These are phyloP conservation scores for Sclerotinia nivalis DNA, from an alignment of 2,329 filamentous ascomycete species.

Conservation along the genomic window DNA sequence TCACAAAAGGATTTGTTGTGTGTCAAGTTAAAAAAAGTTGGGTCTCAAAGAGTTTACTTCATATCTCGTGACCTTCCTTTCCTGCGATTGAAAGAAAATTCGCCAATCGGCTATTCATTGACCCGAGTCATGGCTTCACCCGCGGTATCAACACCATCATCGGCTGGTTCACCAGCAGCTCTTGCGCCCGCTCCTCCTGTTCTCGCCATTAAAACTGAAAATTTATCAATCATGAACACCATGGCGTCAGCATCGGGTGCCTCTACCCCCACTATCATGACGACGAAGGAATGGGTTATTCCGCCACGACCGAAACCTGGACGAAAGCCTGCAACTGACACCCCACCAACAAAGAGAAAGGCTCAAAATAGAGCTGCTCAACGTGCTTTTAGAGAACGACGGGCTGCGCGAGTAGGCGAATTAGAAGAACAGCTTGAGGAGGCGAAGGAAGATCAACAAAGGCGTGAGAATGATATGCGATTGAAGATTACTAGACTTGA, in stretches of 20 bases:
- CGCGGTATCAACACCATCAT: constrained; percentile 44
- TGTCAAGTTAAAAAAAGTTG: background rate
- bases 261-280: constrained; percentile 55
- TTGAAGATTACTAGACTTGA: constrained; percentile 62
- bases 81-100: constrained; percentile 14
- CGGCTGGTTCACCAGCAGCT: constrained; percentile 43
- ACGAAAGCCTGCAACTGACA: constrained; percentile 90
- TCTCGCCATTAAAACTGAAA: constrained; percentile 43
- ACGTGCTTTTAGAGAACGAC: constrained; percentile 82
- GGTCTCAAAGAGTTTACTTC: background rate
- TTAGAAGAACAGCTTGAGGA: constrained; percentile 67
- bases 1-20: background rate
- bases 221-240: constrained; percentile 30
- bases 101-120: constrained; percentile 24
- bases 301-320: constrained; percentile 85
- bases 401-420: constrained; percentile 80
- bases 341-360: constrained; percentile 89
- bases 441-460: constrained; percentile 57
- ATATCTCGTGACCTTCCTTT: constrained; percentile 16
- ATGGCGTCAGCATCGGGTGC: constrained; percentile 40
- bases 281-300: constrained; percentile 82
- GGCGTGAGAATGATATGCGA: constrained; percentile 55
- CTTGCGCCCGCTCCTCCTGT: constrained; percentile 39
- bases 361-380: constrained; percentile 93
- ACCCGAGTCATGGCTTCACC: constrained; percentile 43